A percentile compares a stretch with the other conserved stretches of the same genome.
Conservation (phyloP, 257 asterid species). For the Penstemon newberryi region DNA sequence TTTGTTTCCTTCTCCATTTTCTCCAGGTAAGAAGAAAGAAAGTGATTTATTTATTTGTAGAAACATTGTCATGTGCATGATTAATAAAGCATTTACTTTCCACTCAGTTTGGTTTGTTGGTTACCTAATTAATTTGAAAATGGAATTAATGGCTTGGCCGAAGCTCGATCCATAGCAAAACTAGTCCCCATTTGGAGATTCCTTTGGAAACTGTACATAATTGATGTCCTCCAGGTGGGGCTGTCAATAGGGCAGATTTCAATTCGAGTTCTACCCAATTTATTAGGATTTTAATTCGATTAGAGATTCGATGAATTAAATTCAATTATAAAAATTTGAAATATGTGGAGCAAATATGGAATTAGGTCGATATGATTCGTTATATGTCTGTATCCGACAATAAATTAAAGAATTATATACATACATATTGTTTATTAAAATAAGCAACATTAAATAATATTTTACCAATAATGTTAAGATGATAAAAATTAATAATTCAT, state of each 20-base stretch:
- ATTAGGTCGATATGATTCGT: too few species aligned
- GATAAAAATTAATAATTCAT: too few species aligned
- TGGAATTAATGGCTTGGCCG: conserved; percentile 8
- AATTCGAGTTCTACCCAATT: not conserved
- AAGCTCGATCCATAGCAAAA: not conserved
- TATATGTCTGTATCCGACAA: too few species aligned
- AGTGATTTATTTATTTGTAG: not conserved
- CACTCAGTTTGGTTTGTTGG: conserved; percentile 21
- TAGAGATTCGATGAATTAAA: not conserved
- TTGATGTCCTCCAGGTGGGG: too few species aligned
- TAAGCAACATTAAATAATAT: too few species aligned
- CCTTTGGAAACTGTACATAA: not conserved
- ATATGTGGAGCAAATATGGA: too few species aligned
- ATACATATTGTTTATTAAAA: too few species aligned
- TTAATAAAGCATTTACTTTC: conserved; percentile 21
- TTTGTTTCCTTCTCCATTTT: not conserved
- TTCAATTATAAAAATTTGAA: too few species aligned
- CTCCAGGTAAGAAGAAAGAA: not conserved
- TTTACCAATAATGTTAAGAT: too few species aligned
- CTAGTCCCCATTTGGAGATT: not conserved
- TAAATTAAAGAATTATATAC: too few species aligned
- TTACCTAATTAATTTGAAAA: conserved; percentile 22
- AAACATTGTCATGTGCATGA: conserved; percentile 36
- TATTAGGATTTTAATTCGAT: not conserved
- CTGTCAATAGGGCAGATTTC: too few species aligned